Base-by-base conservation (phyloP, 352 stramenopile genomes). In the Aphanomyces astaci region DNA sequence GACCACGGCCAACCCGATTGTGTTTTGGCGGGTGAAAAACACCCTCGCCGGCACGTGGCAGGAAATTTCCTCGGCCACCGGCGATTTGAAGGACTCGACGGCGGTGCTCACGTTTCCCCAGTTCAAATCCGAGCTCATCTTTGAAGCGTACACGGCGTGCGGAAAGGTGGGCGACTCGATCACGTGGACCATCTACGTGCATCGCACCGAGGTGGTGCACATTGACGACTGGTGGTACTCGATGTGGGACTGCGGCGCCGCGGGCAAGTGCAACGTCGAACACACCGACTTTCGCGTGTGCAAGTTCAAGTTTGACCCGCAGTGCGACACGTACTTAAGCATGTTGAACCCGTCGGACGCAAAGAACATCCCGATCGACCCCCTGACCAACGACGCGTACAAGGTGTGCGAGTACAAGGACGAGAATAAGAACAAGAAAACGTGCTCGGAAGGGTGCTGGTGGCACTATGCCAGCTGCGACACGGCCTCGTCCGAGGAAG, bases 201-300 rank as follows among this genome's bases (percentile, higher is more conserved):
- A 63, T 25, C 54, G 54, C 31, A 2, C 28, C 31, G 54, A 63
- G n/a, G 31, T 39, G 7, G 15, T 63, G 3, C 30, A 25, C 54
- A 49, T 63, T 13, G 54, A 63, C 32, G 54, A 33, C 3, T 63
- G 54, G 54, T 63, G 54, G 54, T 46, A 63, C 32, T 32, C 4
- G 3, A 17, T 63, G 19, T 63, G 54, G 54, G 24, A 33, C 54
- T 63, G 54, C 36, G 30, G 54, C n/a, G 54, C 31, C 36, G n/a
- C n/a, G n/a, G 48, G 48, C 48, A 22, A 10, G 25, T 63, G 54
- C 54, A 63, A 63, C 31, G 54, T 48, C 7, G 31, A 17, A 0
- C 15, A 45, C 13, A 39, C 54, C 4, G 30, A 63, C 24, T 63
- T 63, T 48, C 15, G 54, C 15, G 19, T 63, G 7, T 63, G 54